Evolutionary conservation across 768 basidiomycete genomes (phyloP), one percentile per base, ranked within the genome.

Genomic region (Tricholoma matsutake): DNA sequence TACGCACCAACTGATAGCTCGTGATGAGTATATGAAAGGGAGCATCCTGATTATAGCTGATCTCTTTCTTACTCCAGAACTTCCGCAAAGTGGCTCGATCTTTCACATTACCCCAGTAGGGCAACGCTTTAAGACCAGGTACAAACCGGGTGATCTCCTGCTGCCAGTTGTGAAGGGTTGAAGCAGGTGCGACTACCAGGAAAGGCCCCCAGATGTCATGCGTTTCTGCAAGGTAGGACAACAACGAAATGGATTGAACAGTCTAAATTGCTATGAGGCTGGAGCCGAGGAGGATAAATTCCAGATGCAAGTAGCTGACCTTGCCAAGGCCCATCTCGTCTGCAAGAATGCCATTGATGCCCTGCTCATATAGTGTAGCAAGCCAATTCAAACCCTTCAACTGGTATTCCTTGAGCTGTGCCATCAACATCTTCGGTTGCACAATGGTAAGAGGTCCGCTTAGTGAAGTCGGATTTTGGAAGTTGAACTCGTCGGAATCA

Each of bases 131-230:
- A 55, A 99, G 83, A 57, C 81, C 81, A 25, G 97, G 97, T 4
- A 97, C 94, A 70, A 99, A 99, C 25, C 95, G 89, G 16, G 95
- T 92, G 58, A 99, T 81, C 73, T 99, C 97, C 71, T 98, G 97
- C 71, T 98, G 96, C 97, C 97, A 99, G 69, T 98, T 98, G 74
- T 98, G 96, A 61, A 99, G 80, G 0, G 97, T 99, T 6, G 96
- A 97, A 2, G 94, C 91, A 6, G 97, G 97, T 1, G 97, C 94
- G 41, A 99, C 95, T 54, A 99, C 96, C 20, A 99, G 82, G 81
- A 99, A 99, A 11, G 97, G 97, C 0, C 97, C 97, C 97, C 97
- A 99, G 61, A 98, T 97, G 69, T 98, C 92, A 71, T 98, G 97
- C 0, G 87, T 87, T 77, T 99, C 97, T 1, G 96, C 96, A 14